Evolutionary conservation across 768 basidiomycete genomes (phyloP).

Genomic region (Plicaturopsis crispa): DNA sequence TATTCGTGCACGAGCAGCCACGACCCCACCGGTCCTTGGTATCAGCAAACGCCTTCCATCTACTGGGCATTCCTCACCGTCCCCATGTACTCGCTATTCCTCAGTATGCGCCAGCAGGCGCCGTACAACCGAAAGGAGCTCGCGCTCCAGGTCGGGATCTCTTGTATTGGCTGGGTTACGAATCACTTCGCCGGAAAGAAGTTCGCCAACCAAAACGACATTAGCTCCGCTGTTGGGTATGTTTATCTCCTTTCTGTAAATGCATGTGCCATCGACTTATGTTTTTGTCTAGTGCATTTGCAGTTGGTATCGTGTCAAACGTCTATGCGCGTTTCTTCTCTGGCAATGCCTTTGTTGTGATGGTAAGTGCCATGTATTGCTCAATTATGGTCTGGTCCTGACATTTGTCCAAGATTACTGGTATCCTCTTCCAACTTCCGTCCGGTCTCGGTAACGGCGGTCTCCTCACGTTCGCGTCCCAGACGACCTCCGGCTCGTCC

Average conservation of each 20-base stretch:
- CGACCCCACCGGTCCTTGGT: constrained; percentile 58
- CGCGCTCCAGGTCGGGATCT: constrained; percentile 52
- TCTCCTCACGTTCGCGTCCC: constrained; percentile 60
- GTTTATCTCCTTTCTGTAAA: constrained; percentile 10
- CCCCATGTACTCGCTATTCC: constrained; percentile 58
- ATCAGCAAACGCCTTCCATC: constrained; percentile 57
- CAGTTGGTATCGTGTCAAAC: constrained; percentile 75
- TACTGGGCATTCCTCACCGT: constrained; percentile 74
- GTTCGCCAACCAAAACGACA: constrained; percentile 66
- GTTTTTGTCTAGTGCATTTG: constrained; percentile 49
- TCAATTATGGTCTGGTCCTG: neutral
- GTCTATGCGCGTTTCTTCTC: constrained; percentile 67
- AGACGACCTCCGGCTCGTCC: constrained; percentile 16
- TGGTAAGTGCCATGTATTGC: constrained; percentile 36
- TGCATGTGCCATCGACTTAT: constrained; percentile 4
- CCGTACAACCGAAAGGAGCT: constrained; percentile 51
- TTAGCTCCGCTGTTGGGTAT: constrained; percentile 69
- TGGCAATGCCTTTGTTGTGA: constrained; percentile 75
- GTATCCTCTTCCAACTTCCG: constrained; percentile 80
- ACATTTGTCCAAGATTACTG: constrained; percentile 50
- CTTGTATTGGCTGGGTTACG: constrained; percentile 69
- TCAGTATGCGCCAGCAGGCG: constrained; percentile 61
- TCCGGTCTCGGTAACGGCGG: constrained; percentile 78
- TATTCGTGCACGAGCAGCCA: constrained; percentile 56
- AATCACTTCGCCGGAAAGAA: constrained; percentile 62